Percentiles rank a stretch among this genome's conserved stretches.
These are phyloP conservation scores for Luffa acutangula DNA, from an alignment of 306 rosid species.

Conservation along the genomic window DNA sequence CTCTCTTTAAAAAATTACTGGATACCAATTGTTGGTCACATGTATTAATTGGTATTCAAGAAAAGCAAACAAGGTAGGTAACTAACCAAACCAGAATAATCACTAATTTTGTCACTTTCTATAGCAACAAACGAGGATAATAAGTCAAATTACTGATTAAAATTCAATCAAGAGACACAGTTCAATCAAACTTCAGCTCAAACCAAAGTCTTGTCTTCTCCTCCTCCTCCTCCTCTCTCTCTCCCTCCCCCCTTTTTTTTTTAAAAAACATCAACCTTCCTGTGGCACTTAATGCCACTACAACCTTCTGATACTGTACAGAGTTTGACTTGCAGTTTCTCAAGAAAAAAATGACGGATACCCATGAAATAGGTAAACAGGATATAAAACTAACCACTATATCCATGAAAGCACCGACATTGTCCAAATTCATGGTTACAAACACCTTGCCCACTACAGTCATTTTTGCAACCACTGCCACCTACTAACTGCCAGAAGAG, in stretches of 20 bases:
- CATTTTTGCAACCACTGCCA: constrained; percentile 59
- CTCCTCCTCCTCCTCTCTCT: too few species aligned
- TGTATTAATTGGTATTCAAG: not conserved
- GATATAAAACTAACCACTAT: constrained; percentile 40
- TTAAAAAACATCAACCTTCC: not conserved
- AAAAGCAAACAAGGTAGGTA: not conserved
- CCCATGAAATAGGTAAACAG: not conserved
- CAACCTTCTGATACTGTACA: not conserved
- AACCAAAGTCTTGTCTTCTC: not conserved
- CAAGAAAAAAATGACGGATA: not conserved
- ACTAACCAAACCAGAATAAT: not conserved
- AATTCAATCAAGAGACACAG: not conserved
- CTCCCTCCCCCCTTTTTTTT: too few species aligned
- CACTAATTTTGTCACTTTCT: not conserved
- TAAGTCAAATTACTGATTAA: not conserved
- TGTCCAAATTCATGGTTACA: constrained; percentile 80
- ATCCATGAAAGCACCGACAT: constrained; percentile 92
- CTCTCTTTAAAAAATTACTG: not conserved
- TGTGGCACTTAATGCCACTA: not conserved
- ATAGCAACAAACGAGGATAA: not conserved
- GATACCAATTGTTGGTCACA: not conserved
- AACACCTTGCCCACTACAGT: constrained; percentile 72
- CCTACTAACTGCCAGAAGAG: constrained; percentile 53
- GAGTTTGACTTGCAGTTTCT: not conserved
- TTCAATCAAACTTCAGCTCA: constrained; percentile 6